Evolutionary conservation across 73 alveolate species (phyloP).

Genomic region (Blepharisma japonicum): DNA sequence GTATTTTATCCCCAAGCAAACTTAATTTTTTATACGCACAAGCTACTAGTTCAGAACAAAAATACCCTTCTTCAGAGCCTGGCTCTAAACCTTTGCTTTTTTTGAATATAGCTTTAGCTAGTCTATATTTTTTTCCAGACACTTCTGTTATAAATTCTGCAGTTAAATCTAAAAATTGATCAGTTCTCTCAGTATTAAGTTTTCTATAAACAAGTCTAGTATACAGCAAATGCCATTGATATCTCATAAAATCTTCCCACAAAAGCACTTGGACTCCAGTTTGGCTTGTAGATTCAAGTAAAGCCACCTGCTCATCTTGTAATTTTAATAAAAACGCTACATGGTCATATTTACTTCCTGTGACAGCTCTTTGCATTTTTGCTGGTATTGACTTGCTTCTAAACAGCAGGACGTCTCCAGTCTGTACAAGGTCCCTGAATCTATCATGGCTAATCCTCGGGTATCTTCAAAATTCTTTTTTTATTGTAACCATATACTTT

Average conservation of each 20-base stretch:
- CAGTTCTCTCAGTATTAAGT: slow-evolving; percentile 47
- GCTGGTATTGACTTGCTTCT: slow-evolving; percentile 44
- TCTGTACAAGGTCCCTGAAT: slow-evolving; percentile 21
- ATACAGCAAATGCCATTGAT: slow-evolving; percentile 53
- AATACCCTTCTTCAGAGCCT: slow-evolving; percentile 45
- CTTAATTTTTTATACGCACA: slow-evolving; percentile 77
- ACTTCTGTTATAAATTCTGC: slow-evolving; percentile 52
- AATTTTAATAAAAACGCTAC: slow-evolving; percentile 39
- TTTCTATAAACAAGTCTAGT: slow-evolving; percentile 53
- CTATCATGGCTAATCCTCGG: slow-evolving; percentile 38
- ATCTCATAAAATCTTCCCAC: slow-evolving; percentile 39
- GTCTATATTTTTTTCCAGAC: slow-evolving; percentile 55
- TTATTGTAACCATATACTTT: not conserved
- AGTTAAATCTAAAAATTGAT: slow-evolving; percentile 32
- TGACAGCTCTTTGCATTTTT: slow-evolving; percentile 34
- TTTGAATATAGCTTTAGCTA: slow-evolving; percentile 40
- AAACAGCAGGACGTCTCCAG: slow-evolving; percentile 49
- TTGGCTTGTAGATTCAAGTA: slow-evolving; percentile 47
- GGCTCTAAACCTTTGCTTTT: slow-evolving; percentile 29
- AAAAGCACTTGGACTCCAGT: slow-evolving; percentile 40
- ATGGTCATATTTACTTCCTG: slow-evolving; percentile 43
- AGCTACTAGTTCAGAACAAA: slow-evolving; percentile 86
- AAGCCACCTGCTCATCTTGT: slow-evolving; percentile 23
- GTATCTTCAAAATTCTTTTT: slow-evolving; percentile 27
- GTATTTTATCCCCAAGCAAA: slow-evolving; percentile 39